Base-by-base conservation (phyloP, 164 flowering plant species). In the Pachysandra terminalis region DNA sequence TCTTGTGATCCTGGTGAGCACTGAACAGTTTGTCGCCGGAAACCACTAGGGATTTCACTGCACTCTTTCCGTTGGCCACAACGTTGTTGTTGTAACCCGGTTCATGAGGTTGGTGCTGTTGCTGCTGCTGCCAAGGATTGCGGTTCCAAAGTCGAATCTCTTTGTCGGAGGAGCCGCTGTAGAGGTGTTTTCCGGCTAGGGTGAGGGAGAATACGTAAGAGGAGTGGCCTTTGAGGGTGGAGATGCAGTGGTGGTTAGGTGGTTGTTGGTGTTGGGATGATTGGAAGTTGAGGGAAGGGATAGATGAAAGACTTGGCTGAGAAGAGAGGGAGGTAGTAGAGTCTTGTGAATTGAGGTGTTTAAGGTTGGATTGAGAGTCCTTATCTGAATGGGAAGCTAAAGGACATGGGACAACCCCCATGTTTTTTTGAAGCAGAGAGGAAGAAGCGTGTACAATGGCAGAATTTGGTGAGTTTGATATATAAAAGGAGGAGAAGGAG, bases 1-100 rank as follows among this genome's bases (percentile, higher is more conserved):
- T 94, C 70, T 85, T 90, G 65, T 84, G 85, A 71, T 94, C 97
- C 68, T 91, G 98, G 74, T 91, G 96, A 27, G 93, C 96, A 56
- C 81, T 88, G 70, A 87, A 79, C 23, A 91, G 84, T 65, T 78
- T 86, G 24, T 85, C 80, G 3, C 75, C 74, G 0, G 63, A 68
- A 3, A 85, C 75, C 0, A 81, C 80, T 0, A 94, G 61, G 19
- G 90, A 85, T 74, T 94, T 94, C 14, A 91, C 90, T 5, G 95
- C 91, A n/a, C 92, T 86, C 22, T 81, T 73, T 9, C 88, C 86
- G 0, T 64, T 61, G 2, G 82, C 74, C 4, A 87, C 78, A 9
- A 74, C 61, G 74, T 75, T 79, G 68, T 41, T 54, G 19, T 60
- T 49, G 16, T 65, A 24, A 25, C 69, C 63, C 9, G 21, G 60